Conservation (phyloP, 2,329 filamentous ascomycete species). For the Fusarium lateritium region DNA sequence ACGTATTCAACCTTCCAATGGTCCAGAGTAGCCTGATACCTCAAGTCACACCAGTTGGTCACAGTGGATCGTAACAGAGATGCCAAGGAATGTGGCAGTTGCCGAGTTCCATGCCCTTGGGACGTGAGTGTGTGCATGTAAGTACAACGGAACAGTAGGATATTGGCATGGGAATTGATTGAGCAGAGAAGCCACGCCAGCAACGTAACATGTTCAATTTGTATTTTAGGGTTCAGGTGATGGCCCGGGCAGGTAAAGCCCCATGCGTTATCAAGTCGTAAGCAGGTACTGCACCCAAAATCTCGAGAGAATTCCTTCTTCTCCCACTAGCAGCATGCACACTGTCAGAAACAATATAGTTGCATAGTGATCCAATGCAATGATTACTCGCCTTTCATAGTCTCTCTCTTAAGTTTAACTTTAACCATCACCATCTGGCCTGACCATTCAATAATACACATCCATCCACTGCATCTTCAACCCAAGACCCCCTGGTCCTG, state of each 20-base stretch:
- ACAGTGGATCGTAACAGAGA: conserved; percentile 14
- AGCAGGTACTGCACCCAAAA: too few species aligned
- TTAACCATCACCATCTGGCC: not conserved
- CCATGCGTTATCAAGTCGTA: conserved; percentile 17
- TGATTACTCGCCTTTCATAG: not conserved
- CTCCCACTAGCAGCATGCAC: not conserved
- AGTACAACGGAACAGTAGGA: not conserved
- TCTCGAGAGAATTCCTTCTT: not conserved
- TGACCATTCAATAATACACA: not conserved
- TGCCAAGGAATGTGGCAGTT: conserved; percentile 39
- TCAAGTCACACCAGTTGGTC: conserved; percentile 11
- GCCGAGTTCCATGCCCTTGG: conserved; percentile 38
- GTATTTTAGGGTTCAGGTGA: conserved; percentile 20
- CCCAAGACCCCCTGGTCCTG: conserved; percentile 17
- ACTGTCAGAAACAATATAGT: not conserved
- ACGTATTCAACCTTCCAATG: not conserved
- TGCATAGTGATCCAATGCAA: not conserved
- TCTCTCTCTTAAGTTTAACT: conserved; percentile 2
- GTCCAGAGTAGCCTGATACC: not conserved
- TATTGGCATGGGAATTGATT: conserved; percentile 20
- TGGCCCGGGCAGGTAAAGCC: conserved; percentile 14
- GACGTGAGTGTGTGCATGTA: conserved; percentile 8
- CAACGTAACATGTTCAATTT: conserved; percentile 6
- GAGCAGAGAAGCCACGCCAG: not conserved
- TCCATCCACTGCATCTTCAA: not conserved